These are phyloP conservation scores for Penicillium antarcticum DNA, from an alignment of 495 filamentous ascomycete species.

Conservation along the genomic window DNA sequence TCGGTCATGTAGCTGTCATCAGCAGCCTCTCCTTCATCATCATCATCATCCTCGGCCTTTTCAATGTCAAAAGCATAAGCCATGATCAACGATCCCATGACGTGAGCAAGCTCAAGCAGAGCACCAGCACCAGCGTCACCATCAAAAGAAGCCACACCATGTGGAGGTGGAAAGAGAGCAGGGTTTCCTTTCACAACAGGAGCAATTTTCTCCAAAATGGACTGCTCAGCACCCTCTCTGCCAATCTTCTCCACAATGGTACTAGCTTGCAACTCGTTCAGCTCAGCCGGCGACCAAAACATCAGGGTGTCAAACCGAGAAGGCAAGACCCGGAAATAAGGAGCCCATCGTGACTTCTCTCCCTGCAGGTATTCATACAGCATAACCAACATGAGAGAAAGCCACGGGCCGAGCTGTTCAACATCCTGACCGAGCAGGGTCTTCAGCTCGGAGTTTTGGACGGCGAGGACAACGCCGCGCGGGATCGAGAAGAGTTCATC, in stretches of 20 bases:
- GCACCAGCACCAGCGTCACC: constrained; percentile 45
- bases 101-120: constrained; percentile 63
- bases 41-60: constrained; percentile 49
- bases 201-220: constrained; percentile 60
- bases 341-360: constrained; percentile 63
- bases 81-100: constrained; percentile 87
- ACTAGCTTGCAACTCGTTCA: constrained; percentile 72
- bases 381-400: constrained; percentile 73
- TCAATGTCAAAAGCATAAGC: constrained; percentile 90
- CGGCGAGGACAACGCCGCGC: constrained; percentile 50
- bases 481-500: constrained; percentile 66
- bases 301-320: constrained; percentile 80
- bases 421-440: constrained; percentile 42
- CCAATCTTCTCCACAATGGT: constrained; percentile 77
- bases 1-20: constrained; percentile 67
- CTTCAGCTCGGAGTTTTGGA: constrained; percentile 48
- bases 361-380: constrained; percentile 70
- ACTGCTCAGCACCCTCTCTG: constrained; percentile 63
- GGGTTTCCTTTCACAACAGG: constrained; percentile 53
- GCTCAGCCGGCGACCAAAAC: constrained; percentile 77
- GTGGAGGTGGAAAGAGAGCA: constrained; percentile 42
- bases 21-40: constrained; percentile 49
- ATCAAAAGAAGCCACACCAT: constrained; percentile 49
- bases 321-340: constrained; percentile 81
- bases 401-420: constrained; percentile 49